A percentile compares a stretch with the other conserved stretches of the same genome.
These are phyloP conservation scores for Durotheca rogersii DNA, from an alignment of 495 filamentous ascomycete species.

Conservation along the genomic window DNA sequence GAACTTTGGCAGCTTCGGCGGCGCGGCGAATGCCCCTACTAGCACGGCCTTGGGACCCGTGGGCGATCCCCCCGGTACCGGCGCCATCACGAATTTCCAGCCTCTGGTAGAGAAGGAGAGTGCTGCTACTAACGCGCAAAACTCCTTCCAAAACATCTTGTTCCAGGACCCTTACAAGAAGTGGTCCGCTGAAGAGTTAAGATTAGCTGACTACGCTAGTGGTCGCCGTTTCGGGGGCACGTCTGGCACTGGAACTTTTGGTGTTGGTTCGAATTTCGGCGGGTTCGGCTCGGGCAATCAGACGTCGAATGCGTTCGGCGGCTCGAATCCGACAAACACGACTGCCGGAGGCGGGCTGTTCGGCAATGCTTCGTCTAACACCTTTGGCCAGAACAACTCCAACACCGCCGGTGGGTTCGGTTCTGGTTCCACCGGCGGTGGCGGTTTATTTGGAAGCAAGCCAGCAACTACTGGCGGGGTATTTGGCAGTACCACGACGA, in stretches of 20 bases:
- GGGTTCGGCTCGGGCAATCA: constrained; percentile 48
- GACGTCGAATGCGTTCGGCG: constrained; percentile 43
- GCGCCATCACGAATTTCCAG: constrained; percentile 65
- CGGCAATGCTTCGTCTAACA: constrained; percentile 53
- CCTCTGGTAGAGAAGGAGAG: constrained; percentile 80
- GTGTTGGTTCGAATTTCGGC: constrained; percentile 60
- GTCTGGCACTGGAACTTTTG: constrained; percentile 82
- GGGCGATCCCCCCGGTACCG: constrained; percentile 67
- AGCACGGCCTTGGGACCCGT: constrained; percentile 55
- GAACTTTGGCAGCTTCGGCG: constrained; percentile 48
- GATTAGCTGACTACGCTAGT: constrained; percentile 84
- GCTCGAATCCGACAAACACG: constrained; percentile 42
- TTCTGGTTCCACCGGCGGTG: constrained; percentile 35
- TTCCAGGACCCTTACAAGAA: constrained; percentile 86
- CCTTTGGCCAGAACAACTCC: constrained; percentile 51
- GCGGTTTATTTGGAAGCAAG: constrained; percentile 52
- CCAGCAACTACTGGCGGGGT: constrained; percentile 46
- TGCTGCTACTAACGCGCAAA: constrained; percentile 50
- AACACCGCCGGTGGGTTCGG: constrained; percentile 47
- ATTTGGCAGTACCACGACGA: constrained; percentile 50
- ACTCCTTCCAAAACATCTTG: constrained; percentile 82
- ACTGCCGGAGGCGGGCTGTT: constrained; percentile 50
- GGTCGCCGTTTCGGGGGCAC: constrained; percentile 79
- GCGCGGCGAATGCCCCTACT: constrained; percentile 39
- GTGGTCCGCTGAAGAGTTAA: constrained; percentile 86